Conservation (phyloP, 1,284 basidiomycete species). For the Austroboletus novae-zelandiae region DNA sequence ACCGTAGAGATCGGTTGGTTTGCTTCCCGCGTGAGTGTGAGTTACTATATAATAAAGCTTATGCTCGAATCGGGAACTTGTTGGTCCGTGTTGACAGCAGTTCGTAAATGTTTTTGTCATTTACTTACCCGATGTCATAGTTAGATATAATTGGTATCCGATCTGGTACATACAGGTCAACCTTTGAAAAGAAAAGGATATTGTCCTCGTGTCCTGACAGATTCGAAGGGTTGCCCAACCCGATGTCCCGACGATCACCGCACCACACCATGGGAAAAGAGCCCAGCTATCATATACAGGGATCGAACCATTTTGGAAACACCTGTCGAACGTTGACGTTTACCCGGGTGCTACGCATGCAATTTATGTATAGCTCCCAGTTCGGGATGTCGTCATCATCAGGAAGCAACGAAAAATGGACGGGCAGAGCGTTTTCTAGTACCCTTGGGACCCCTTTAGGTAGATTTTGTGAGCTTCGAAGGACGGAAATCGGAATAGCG, state of each 20-base stretch:
- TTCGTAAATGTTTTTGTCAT: too few species aligned
- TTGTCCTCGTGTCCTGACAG: slow-evolving; percentile 3
- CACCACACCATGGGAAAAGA: not conserved
- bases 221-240: not conserved
- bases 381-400: slow-evolving; percentile 31
- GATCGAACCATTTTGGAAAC: slow-evolving; percentile 69
- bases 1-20: too few species aligned
- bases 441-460: slow-evolving; percentile 80
- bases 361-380: slow-evolving; percentile 62
- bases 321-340: slow-evolving; percentile 92
- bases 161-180: too few species aligned
- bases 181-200: too few species aligned
- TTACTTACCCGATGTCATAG: too few species aligned
- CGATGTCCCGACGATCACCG: not conserved
- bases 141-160: too few species aligned
- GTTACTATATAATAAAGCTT: too few species aligned
- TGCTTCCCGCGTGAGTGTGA: too few species aligned
- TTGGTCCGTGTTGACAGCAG: too few species aligned
- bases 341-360: slow-evolving; percentile 67
- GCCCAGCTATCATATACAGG: slow-evolving; percentile 20
- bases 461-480: not conserved
- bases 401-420: slow-evolving; percentile 44
- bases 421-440: slow-evolving; percentile 73
- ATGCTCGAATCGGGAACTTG: too few species aligned
- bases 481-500: slow-evolving; percentile 15